phyloP scores from a whole-genome alignment of 148 eudicot genomes.

The Chenopodium quinoa region DNA sequence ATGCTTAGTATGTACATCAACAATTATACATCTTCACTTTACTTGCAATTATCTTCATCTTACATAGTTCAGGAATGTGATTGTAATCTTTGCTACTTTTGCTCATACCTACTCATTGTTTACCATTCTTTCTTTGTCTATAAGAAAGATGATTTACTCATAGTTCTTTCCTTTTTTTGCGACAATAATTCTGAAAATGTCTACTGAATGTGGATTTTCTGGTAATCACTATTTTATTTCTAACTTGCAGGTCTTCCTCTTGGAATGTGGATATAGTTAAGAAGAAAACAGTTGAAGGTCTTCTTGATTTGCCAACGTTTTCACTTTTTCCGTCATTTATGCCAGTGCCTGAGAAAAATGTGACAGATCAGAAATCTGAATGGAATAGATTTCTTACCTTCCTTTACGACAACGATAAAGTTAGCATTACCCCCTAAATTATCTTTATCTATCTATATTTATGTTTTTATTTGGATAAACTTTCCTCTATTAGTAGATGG shows the following conservation, averaged over 20 bases:
- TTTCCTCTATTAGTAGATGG: too few relatives aligned
- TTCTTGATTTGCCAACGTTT: slow-evolving; percentile 30
- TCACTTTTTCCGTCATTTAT: slow-evolving; percentile 22
- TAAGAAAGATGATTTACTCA: not conserved
- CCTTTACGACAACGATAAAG: slow-evolving; percentile 30
- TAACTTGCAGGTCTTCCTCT: slow-evolving; percentile 21
- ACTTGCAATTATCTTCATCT: not conserved
- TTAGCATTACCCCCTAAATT: slow-evolving; percentile 12
- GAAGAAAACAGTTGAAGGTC: slow-evolving; percentile 9
- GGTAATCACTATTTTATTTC: not conserved
- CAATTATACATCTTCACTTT: too few relatives aligned
- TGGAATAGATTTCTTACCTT: slow-evolving; percentile 40
- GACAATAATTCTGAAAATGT: not conserved
- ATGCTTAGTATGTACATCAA: too few relatives aligned
- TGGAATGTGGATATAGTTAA: slow-evolving; percentile 34
- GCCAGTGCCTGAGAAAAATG: not conserved
- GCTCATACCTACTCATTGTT: not conserved
- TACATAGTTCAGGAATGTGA: not conserved
- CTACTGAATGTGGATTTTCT: not conserved
- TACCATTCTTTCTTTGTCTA: not conserved
- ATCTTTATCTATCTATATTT: too few relatives aligned
- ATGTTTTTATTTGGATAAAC: not conserved
- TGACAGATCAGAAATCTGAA: slow-evolving; percentile 27
- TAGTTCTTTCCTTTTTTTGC: not conserved
- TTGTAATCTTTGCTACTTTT: not conserved